Evolutionary conservation across 768 basidiomycete genomes (phyloP).

Genomic region (Hericium alpestre): DNA sequence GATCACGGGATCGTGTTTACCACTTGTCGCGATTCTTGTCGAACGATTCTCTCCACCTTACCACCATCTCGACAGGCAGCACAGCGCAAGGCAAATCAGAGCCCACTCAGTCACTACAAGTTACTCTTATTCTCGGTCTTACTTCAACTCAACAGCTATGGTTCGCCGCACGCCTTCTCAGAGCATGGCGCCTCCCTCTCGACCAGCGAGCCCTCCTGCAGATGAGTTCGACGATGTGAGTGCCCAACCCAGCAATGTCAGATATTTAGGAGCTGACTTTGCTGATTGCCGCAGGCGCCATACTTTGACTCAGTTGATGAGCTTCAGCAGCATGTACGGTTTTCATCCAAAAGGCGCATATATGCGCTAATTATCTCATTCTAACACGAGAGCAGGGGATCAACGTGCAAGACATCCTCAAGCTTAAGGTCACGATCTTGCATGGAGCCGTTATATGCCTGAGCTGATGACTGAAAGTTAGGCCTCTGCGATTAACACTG

Average conservation of each 20-base stretch:
- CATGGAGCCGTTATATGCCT: slow-evolving; percentile 7
- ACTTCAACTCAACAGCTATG: background rate
- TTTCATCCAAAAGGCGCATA: background rate
- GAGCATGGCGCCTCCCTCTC: slow-evolving; percentile 1
- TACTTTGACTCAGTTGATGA: slow-evolving; percentile 22
- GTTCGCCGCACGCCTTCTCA: background rate
- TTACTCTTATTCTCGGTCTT: too few relatives aligned
- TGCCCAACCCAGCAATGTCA: background rate
- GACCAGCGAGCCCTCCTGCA: background rate
- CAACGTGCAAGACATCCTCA: slow-evolving; percentile 89
- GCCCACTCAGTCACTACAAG: too few relatives aligned
- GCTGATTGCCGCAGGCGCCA: slow-evolving; percentile 7
- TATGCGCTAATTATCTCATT: slow-evolving; percentile 5
- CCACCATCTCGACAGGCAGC: too few relatives aligned
- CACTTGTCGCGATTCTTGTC: too few relatives aligned
- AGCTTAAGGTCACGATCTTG: slow-evolving; percentile 57
- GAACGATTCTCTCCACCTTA: background rate
- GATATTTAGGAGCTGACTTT: background rate
- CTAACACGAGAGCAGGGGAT: slow-evolving; percentile 52
- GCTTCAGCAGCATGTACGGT: slow-evolving; percentile 20
- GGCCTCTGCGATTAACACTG: slow-evolving; percentile 74
- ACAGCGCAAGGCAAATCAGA: too few relatives aligned
- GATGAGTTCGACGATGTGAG: slow-evolving; percentile 2
- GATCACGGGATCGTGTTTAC: too few relatives aligned
- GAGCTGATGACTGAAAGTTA: slow-evolving; percentile 18